Base-by-base conservation (phyloP, 768 basidiomycete genomes). In the Lactarius pseudohatsudake region DNA sequence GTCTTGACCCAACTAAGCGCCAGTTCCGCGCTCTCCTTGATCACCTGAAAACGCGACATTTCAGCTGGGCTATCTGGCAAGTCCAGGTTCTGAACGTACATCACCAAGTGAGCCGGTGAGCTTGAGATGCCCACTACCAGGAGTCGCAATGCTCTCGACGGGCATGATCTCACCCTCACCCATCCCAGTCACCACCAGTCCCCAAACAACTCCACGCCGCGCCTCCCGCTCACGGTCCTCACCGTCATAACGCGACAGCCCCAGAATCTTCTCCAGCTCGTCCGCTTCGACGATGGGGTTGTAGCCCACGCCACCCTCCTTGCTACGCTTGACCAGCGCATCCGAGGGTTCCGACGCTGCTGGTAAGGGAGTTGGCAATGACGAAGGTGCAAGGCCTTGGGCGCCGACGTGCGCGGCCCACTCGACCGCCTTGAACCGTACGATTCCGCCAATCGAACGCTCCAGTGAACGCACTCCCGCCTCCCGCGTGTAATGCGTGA, bases 1-100 rank as follows among this genome's bases (percentile, higher is more conserved):
- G 85, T 85, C 79, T 92, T 93, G 20, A 96, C 92, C 94, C 95
- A 97, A 74, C 91, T 94, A 72, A 97, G 78, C 1, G 93, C 93
- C 55, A 98, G 80, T 73, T 93, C 91, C 9, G 88, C 94, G 68
- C 91, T 93, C 79, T 98, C 95, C 75, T 90, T 90, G 78, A 97
- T 94, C 20, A 95, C 93, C 82, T 87, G 66, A 47, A 41, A 28
- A 57, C 56, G 16, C 26, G 36, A 61, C 45, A 28, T 28, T 3
- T 26, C 38, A n/a, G 22, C n/a, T 22, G 16, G 2, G 8, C 10
- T 36, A 36, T 11, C 10, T 36, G 34, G 26, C 7, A 16, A 2
- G 32, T 22, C 28, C 20, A 13, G 63, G 20, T 58, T 15, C 16
- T 15, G 18, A 16, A 34, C 32, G 7, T 1, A 88, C 86, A 61